phyloP scores from a whole-genome alignment of 2,329 filamentous ascomycete genomes.

The Stenocarpella maydis region DNA sequence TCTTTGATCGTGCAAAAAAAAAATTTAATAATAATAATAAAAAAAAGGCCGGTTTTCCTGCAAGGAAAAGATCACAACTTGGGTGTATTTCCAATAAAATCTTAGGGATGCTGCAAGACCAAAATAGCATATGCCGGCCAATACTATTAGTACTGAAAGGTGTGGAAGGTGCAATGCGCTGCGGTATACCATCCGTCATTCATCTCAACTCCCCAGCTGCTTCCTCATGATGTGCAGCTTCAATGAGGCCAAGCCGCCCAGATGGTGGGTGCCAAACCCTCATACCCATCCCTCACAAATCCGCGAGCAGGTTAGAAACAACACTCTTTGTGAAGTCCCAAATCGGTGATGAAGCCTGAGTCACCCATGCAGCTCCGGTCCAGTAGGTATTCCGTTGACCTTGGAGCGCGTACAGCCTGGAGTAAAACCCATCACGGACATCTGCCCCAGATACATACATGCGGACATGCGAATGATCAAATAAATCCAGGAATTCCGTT shows the following conservation, averaged over 20 bases:
- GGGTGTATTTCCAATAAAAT: too few relatives aligned
- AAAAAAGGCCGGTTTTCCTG: too few relatives aligned
- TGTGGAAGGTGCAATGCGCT: neutral
- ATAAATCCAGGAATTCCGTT: neutral
- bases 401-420: constrained; percentile 39
- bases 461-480: neutral
- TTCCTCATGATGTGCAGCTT: too few relatives aligned
- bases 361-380: constrained; percentile 43
- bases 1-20: too few relatives aligned
- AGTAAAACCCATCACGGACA: constrained; percentile 42
- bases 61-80: too few relatives aligned
- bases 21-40: too few relatives aligned
- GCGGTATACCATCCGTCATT: too few relatives aligned
- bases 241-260: too few relatives aligned
- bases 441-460: neutral
- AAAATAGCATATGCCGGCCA: neutral
- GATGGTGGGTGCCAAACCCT: too few relatives aligned
- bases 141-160: neutral
- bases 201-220: too few relatives aligned
- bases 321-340: constrained; percentile 42
- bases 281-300: neutral
- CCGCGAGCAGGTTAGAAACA: neutral
- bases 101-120: too few relatives aligned
- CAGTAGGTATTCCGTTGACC: constrained; percentile 41
- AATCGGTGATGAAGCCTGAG: constrained; percentile 43